Base-by-base conservation (phyloP, 169 alveolate genomes). In the Cryptosporidium bovis region DNA sequence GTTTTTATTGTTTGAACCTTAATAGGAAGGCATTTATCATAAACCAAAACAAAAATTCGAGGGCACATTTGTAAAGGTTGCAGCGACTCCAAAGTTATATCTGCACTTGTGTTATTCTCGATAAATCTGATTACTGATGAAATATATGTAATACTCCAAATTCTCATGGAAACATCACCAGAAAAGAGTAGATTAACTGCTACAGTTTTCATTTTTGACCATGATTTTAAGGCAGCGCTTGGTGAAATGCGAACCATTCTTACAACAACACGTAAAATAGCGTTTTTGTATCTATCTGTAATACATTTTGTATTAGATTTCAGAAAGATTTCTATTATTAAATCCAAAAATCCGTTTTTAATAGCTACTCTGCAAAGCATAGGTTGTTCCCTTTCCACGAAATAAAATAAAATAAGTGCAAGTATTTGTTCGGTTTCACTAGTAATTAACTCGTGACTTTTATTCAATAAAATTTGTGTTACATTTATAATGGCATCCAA, bases 331-430 rank as follows among this genome's bases (percentile, higher is more conserved):
- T 40, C 3, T 27, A 77, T 60, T 15, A 77, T 40, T 10, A 56
- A 34, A 31, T 77, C 64, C 60, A 77, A 46, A 15, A 77, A 60
- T 2, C 87, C 87, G 64, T n/a, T 34, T 44, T 77, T 77, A 12
- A 60, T 77, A n/a, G 87, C 87, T 58, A 77, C 71, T n/a, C 65
- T 77, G 18, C 77, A 56, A 62, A 77, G 18, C 77, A 77, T 77
- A 18, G 87, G 71, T 60, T 77, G 87, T 1, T 77, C 87, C 20
- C 34, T 77, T 44, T 60, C 87, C 8, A 77, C 36, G 3, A 29
- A 58, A 50, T 77, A 62, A 62, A 77, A 77, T 13, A 77, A 15
- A 34, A 77, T 56, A 12, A 77, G 48, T 2, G 62, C 20, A 46
- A 77, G 64, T 24, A 77, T 15, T 62, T 60, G 71, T 1, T 77